These are phyloP conservation scores for Populus davidiana DNA, from an alignment of 345 rosid species.

Conservation along the genomic window DNA sequence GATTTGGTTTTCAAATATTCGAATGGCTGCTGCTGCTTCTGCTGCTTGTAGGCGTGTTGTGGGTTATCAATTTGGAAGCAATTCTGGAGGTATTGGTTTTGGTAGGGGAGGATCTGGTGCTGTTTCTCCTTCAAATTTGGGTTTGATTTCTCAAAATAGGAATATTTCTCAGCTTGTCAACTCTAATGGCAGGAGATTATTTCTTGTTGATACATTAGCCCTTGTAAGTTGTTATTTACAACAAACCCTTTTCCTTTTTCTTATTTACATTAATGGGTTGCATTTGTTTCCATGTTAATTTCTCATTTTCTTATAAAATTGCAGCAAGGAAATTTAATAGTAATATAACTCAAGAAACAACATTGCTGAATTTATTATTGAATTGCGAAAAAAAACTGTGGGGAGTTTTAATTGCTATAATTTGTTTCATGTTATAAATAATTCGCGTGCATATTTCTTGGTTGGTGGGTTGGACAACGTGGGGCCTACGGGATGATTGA, in stretches of 20 bases:
- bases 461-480: too few relatives aligned
- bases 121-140: constrained; percentile 4
- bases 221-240: constrained; percentile 13
- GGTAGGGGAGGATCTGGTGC: constrained; percentile 34
- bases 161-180: constrained; percentile 24
- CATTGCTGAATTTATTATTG: neutral
- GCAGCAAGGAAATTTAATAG: neutral
- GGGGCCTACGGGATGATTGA: too few relatives aligned
- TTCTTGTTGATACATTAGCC: constrained; percentile 31
- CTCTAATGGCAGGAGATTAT: constrained; percentile 18
- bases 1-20: neutral
- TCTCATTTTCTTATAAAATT: neutral
- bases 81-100: constrained; percentile 16
- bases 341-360: neutral
- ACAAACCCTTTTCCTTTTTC: neutral
- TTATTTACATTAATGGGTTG: neutral
- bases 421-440: too few relatives aligned
- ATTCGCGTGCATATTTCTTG: too few relatives aligned
- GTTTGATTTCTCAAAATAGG: constrained; percentile 14
- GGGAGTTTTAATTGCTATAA: too few relatives aligned
- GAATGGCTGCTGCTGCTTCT: constrained; percentile 43
- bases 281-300: neutral
- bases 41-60: constrained; percentile 42
- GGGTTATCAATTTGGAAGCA: constrained; percentile 32
- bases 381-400: too few relatives aligned